phyloP scores from a whole-genome alignment of 805 yeast species.

The Grigorovia jiainica region DNA sequence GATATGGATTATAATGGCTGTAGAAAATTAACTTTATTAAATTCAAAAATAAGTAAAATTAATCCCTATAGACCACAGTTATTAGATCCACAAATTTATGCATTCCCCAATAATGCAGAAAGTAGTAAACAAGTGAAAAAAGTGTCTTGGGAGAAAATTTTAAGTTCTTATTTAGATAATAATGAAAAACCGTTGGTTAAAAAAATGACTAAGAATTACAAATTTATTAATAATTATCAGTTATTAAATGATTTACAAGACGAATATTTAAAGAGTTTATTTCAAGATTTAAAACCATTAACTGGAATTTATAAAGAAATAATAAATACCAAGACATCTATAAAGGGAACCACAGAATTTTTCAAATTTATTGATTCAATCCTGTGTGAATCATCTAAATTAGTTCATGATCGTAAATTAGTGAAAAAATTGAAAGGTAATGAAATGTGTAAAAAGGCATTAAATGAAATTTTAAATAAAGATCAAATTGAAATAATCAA shows the following conservation, averaged over 20 bases:
- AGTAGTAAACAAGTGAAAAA: neutral
- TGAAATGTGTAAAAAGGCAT: slow-evolving; percentile 15
- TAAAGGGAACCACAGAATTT: slow-evolving; percentile 13
- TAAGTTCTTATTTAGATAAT: slow-evolving; percentile 35
- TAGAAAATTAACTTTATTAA: slow-evolving; percentile 44
- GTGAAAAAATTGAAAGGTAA: slow-evolving; percentile 5
- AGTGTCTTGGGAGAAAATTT: slow-evolving; percentile 26
- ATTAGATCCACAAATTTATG: slow-evolving; percentile 35
- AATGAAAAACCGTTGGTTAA: neutral
- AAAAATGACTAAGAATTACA: neutral
- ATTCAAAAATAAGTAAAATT: slow-evolving; percentile 33
- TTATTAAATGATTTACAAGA: slow-evolving; percentile 5
- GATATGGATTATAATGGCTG: slow-evolving; percentile 68
- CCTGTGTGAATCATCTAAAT: slow-evolving; percentile 16
- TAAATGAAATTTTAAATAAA: slow-evolving; percentile 11
- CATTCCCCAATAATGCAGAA: slow-evolving; percentile 5
- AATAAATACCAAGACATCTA: no score
- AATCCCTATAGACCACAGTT: slow-evolving; percentile 33
- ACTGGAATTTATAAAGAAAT: no score
- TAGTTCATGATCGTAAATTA: slow-evolving; percentile 1
- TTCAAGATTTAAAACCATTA: neutral
- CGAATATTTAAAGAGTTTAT: neutral
- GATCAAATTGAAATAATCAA: slow-evolving; percentile 10
- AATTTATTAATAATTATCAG: slow-evolving; percentile 3
- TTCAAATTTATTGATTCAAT: slow-evolving; percentile 10